Percentiles rank a stretch among this genome's conserved stretches.
Evolutionary conservation across 768 basidiomycete genomes (phyloP).

Genomic region (Boletus rex-veris): DNA sequence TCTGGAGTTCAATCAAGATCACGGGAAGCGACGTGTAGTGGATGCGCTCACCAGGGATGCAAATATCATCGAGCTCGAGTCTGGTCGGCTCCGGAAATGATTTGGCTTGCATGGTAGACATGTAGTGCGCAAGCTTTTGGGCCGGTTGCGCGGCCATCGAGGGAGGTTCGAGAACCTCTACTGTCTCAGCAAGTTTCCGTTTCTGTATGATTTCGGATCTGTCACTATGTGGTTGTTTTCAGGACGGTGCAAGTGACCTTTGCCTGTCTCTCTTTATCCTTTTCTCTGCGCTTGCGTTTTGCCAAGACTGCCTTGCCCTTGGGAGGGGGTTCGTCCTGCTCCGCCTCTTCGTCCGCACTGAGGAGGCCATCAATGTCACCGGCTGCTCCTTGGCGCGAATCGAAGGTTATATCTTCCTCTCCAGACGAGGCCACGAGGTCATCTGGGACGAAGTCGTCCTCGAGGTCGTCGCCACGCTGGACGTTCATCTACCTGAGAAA

Average conservation of each 20-base stretch:
- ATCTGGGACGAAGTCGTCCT: slow-evolving; percentile 76
- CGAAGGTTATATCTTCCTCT: slow-evolving; percentile 42
- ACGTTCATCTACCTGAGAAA: slow-evolving; percentile 19
- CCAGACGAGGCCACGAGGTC: slow-evolving; percentile 62
- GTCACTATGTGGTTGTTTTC: slow-evolving; percentile 4
- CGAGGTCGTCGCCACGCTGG: slow-evolving; percentile 72
- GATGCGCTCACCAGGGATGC: slow-evolving; percentile 66
- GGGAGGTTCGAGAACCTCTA: slow-evolving; percentile 34
- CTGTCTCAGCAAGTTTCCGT: slow-evolving; percentile 53
- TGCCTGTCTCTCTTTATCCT: slow-evolving; percentile 67
- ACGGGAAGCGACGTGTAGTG: slow-evolving; percentile 11
- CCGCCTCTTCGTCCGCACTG: slow-evolving; percentile 44
- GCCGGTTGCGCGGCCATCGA: slow-evolving; percentile 60
- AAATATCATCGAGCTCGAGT: slow-evolving; percentile 77
- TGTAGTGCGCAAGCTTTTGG: slow-evolving; percentile 54
- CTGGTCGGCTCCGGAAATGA: slow-evolving; percentile 63
- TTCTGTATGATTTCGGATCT: slow-evolving; percentile 42
- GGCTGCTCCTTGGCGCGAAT: slow-evolving; percentile 25
- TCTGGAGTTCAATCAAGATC: slow-evolving; percentile 50
- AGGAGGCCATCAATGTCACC: slow-evolving; percentile 41
- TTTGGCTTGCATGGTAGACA: slow-evolving; percentile 64
- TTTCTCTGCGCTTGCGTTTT: slow-evolving; percentile 73
- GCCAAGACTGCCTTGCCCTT: slow-evolving; percentile 27
- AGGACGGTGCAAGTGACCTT: slow-evolving; percentile 46
- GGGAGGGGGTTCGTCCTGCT: slow-evolving; percentile 29